phyloP scores from a whole-genome alignment of 495 filamentous ascomycete species.

The Daldinia grandis region DNA sequence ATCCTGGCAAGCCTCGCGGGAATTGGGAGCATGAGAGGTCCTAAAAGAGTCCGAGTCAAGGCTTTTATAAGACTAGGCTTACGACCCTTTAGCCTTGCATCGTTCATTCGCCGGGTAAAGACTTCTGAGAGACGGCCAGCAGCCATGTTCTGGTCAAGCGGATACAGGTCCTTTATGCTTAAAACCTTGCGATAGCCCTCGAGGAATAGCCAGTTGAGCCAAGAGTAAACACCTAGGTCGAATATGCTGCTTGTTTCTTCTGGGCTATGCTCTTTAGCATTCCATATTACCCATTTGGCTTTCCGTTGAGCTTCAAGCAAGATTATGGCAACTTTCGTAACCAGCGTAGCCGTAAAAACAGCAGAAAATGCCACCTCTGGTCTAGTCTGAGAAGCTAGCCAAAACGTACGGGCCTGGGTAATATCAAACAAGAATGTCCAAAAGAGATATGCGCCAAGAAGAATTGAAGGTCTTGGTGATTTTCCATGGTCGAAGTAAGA shows the following conservation, averaged over 20 bases:
- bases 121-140: constrained; percentile 53
- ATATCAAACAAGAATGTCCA: constrained; percentile 54
- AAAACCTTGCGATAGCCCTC: constrained; percentile 55
- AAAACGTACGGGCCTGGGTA: constrained; percentile 53
- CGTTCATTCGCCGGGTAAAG: constrained; percentile 44
- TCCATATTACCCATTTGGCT: constrained; percentile 46
- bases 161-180: constrained; percentile 52
- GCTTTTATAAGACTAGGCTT: constrained; percentile 24
- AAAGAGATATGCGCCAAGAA: constrained; percentile 53
- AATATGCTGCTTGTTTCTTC: constrained; percentile 68
- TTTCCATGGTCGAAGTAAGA: constrained; percentile 50
- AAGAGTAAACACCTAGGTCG: constrained; percentile 64
- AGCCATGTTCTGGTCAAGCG: constrained; percentile 49
- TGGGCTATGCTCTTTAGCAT: constrained; percentile 55
- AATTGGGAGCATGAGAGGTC: constrained; percentile 57
- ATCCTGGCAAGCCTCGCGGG: constrained; percentile 63
- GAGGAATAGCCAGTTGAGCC: constrained; percentile 65
- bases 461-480: constrained; percentile 51
- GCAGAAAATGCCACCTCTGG: constrained; percentile 30
- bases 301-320: constrained; percentile 66
- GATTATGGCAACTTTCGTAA: constrained; percentile 57
- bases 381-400: constrained; percentile 34
- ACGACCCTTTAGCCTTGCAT: constrained; percentile 40
- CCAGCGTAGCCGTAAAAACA: constrained; percentile 58
- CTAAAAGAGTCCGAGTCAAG: constrained; percentile 17